Evolutionary conservation across 371 early-diverging fungal genomes (phyloP), one percentile per base, ranked within the genome.

Genomic region (Catenaria anguillulae): DNA sequence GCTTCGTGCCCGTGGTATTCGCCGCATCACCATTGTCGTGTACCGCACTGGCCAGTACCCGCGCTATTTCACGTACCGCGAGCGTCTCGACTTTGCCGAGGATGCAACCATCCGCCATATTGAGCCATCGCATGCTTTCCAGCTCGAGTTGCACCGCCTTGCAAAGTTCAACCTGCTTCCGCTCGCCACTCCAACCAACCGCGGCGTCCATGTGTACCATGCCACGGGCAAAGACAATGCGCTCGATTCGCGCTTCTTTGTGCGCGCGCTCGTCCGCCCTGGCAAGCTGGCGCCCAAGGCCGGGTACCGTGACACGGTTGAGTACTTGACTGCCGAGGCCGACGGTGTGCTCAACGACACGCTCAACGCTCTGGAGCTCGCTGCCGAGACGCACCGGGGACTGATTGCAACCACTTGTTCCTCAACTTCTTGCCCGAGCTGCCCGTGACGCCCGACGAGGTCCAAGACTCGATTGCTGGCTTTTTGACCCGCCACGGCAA

Each of bases 401-500:
- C 88, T 33, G 96, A 96, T 75, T 92, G 95, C 80, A 96, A 96
- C 79, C 98, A 97, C 66, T 70, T 97, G 75, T 94, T 94, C 71
- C 87, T 97, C 75, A 92, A 92, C 84, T 94, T 94, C 66, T 84
- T 96, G 69, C 96, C 97, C 15, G 89, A 88, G 26, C 31, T 63
- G 8, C 82, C 87, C 65, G 73, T 96, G 65, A 90, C 90, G 66
- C 75, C 85, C 6, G 78, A 84, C 64, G 85, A 88, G 62, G 89
- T 92, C 58, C 91, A 90, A 67, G 70, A 77, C 54, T 89, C 89
- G 24, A 76, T 95, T 64, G 84, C 84, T 70, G 89, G 86, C 45
- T 89, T 95, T 73, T 82, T 96, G 36, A 88, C 89, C 64, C 86
- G 93, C 64, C 94, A 96, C 66, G 93, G 94, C 64, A 87, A 86